Evolutionary conservation across 2,329 filamentous ascomycete species (phyloP).

Genomic region (Fusarium piperis): DNA sequence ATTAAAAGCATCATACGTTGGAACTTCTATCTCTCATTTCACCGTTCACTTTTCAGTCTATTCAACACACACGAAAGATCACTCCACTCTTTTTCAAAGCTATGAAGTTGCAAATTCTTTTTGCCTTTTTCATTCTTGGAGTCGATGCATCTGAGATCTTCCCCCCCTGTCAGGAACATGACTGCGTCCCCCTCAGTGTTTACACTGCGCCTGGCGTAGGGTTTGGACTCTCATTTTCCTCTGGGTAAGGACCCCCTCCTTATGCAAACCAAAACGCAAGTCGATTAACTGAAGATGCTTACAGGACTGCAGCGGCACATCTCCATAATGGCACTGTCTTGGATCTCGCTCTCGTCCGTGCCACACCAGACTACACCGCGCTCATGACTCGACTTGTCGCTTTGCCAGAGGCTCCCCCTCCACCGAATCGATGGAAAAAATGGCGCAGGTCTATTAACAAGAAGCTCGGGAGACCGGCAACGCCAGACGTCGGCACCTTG

Average conservation of each 20-base stretch:
- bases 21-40: too few species aligned
- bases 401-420: not conserved
- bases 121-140: not conserved
- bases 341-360: not conserved
- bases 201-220: not conserved
- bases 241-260: not conserved
- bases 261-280: not conserved
- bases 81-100: not conserved
- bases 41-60: too few species aligned
- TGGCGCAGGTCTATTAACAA: constrained; percentile 7
- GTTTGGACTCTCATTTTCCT: not conserved
- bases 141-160: not conserved
- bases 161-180: not conserved
- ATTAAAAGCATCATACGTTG: too few species aligned
- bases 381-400: constrained; percentile 4
- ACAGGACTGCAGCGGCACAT: not conserved
- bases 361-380: not conserved
- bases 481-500: not conserved
- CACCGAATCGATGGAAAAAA: not conserved
- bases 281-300: not conserved
- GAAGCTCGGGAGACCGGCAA: constrained; percentile 11
- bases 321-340: not conserved
- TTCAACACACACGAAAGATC: too few species aligned
- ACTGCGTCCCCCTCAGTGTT: not conserved
- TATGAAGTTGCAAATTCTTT: not conserved